These are phyloP conservation scores for Hysterium pulicare DNA, from an alignment of 2,329 filamentous ascomycete species.

Conservation along the genomic window DNA sequence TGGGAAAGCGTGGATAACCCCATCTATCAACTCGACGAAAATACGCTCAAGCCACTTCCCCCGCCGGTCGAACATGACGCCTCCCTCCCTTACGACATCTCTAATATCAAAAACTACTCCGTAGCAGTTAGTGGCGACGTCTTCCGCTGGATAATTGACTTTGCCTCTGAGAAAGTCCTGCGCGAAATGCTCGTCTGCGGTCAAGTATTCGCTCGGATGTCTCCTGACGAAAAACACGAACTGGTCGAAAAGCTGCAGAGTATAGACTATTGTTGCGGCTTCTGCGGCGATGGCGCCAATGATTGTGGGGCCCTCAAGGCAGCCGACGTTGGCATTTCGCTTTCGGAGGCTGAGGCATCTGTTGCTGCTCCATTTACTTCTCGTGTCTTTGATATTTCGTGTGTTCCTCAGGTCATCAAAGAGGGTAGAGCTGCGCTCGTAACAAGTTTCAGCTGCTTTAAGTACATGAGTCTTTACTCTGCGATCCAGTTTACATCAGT, in stretches of 20 bases:
- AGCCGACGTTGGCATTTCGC: conserved; percentile 92
- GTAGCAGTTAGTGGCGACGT: conserved; percentile 89
- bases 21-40: conserved; percentile 71
- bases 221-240: conserved; percentile 97
- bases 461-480: conserved; percentile 98
- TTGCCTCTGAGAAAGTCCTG: conserved; percentile 74
- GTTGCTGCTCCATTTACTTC: conserved; percentile 98
- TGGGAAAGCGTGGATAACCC: conserved; percentile 97
- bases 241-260: conserved; percentile 95
- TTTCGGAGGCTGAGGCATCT: conserved; percentile 95
- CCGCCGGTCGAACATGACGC: conserved; percentile 69
- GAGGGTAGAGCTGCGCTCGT: conserved; percentile 92
- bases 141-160: conserved; percentile 95
- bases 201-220: conserved; percentile 97
- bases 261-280: conserved; percentile 91
- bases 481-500: conserved; percentile 99
- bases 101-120: conserved; percentile 79
- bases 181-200: conserved; percentile 85
- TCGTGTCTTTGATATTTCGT: conserved; percentile 91
- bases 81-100: conserved; percentile 80
- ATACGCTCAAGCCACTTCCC: conserved; percentile 75
- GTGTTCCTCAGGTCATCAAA: conserved; percentile 86
- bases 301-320: conserved; percentile 96
- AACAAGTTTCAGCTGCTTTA: conserved; percentile 99
- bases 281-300: conserved; percentile 96